Base-by-base conservation (phyloP, 192 early-diverging fungal species). In the Coemansia sp. region DNA sequence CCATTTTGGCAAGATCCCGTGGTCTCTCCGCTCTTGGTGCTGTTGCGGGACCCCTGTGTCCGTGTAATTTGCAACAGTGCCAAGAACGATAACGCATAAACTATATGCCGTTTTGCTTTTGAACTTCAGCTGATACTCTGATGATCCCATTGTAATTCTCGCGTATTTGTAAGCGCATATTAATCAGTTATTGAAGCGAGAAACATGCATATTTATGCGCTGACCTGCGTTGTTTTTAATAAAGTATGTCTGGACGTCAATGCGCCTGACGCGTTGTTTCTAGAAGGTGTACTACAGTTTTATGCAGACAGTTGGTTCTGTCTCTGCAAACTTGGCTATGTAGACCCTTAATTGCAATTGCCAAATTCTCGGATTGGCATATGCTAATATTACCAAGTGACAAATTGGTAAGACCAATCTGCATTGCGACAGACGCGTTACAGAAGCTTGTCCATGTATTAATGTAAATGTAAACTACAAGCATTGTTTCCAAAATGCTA, bases 331-430 rank as follows among this genome's bases (percentile, higher is more conserved):
- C 12, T 35, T 19, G 7, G 21, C 27, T 35, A 81, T 52, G 12
- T 81, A 69, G 35, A 72, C 72, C 2, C 72, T 32, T 15, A 72
- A 72, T 4, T 75, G 62, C 12, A 32, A 7, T 32, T 32, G 29
- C 29, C 29, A 32, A 32, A 32, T 32, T 4, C 5, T 32, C 29
- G 29, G 5, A 6, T 32, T 32, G 29, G 5, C 29, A 32, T 32
- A 32, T 6, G 29, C 29, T 32, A 32, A 32, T 32, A 32, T 32
- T 32, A 32, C 0, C 4, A 32, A 32, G 29, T 6, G 4, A 7
- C 4, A 6, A 32, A 32, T 6, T 32, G 29, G 29, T 32, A 32
- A 32, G 5, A 7, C 29, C 29, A 32, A 5, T 32, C 29, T 32
- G 29, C 5, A 32, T 32, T 6, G 7, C 0, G 29, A 32, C 29